Evolutionary conservation across 345 rosid genomes (phyloP), one percentile per base, ranked within the genome.

Genomic region (Populus davidiana): DNA sequence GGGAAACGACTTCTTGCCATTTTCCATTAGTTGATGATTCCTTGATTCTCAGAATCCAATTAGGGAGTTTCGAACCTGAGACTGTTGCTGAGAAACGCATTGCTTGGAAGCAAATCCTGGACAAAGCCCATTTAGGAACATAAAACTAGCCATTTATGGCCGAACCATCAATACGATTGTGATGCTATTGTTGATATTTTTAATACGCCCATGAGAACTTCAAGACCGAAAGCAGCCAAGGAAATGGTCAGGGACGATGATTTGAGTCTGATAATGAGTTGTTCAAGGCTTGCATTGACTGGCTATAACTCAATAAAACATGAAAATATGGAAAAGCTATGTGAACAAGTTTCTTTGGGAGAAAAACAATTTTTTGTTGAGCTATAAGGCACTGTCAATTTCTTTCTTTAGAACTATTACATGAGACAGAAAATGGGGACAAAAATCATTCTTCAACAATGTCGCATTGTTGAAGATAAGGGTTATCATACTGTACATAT

Each of bases 401-500:
- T 27, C 17, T 62, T 72, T 67, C 71, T n/a, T 44, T 20, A 1
- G n/a, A 52, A 29, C 1, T 20, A 52, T 6, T 18, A 54, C 61
- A 54, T 41, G 4, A 7, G 25, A 21, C 2, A 0, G 8, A 20
- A 54, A 5, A 54, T 21, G 61, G 61, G 61, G 23, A 18, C 61
- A 43, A 76, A 47, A 39, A 36, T 13, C 52, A 47, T 76, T 77
- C 88, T 79, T 86, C 87, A 31, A 78, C 81, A 74, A 94, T 83
- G 86, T 91, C 72, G 88, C 98, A 96, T 59, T 43, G 85, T 78
- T 81, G 87, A 67, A 96, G 90, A 76, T 93, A 93, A 9, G 89
- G 90, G 82, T 91, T 93, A 82, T 90, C 91, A 71, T 59, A 87
- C 89, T 81, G 75, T 5, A 96, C 92, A 73, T 92, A 88, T 85